phyloP scores from a whole-genome alignment of 2,329 filamentous ascomycete species.

The Fusarium sp. region DNA sequence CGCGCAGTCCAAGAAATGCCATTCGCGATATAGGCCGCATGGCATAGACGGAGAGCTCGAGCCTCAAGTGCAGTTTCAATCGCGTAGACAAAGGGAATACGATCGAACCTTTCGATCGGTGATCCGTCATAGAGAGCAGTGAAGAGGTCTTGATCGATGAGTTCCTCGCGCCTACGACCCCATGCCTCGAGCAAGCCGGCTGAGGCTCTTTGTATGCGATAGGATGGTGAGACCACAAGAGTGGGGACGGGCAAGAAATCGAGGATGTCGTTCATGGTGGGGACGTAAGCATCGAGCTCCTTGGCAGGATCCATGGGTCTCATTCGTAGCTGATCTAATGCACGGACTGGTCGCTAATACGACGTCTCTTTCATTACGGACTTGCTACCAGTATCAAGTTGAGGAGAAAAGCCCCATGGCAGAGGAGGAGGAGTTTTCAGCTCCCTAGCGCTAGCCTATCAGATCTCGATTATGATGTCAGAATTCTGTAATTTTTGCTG shows the following conservation, averaged over 20 bases:
- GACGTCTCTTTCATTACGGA: background rate
- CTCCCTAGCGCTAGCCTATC: background rate
- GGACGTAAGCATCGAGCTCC: background rate
- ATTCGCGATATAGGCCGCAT: background rate
- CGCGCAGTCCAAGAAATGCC: conserved; percentile 8
- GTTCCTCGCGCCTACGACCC: background rate
- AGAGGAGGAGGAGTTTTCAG: background rate
- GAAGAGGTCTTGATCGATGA: conserved; percentile 7
- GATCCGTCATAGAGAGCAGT: background rate
- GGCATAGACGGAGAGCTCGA: background rate
- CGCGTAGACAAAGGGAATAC: conserved; percentile 1
- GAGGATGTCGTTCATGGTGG: background rate
- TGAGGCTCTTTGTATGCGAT: conserved; percentile 5
- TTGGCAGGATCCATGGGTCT: background rate
- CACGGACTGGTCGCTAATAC: conserved; percentile 4
- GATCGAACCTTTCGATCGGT: conserved; percentile 3
- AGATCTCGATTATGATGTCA: background rate
- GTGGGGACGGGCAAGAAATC: conserved; percentile 4
- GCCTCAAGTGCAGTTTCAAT: conserved; percentile 1
- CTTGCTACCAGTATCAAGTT: background rate
- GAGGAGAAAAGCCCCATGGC: background rate
- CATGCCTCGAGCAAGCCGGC: background rate
- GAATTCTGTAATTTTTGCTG: background rate
- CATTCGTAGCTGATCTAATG: background rate
- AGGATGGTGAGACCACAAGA: conserved; percentile 2